Conservation (phyloP, 176 grass and related monocot species). For the Aegilops speltoides region DNA sequence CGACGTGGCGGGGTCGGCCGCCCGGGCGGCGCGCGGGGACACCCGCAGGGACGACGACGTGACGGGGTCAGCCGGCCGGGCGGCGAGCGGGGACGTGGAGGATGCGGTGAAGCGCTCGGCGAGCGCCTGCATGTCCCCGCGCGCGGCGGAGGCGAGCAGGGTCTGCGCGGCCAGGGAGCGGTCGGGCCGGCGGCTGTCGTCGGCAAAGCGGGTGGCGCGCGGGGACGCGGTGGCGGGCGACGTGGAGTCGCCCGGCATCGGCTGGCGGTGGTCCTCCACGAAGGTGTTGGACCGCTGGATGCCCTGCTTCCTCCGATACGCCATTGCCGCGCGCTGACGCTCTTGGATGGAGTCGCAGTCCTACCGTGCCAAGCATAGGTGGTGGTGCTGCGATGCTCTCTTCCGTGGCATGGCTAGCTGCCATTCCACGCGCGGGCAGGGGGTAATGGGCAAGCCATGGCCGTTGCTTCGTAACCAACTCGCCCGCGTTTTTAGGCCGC, state of each 20-base stretch:
- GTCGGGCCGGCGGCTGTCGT: conserved; percentile 44
- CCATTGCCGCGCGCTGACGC: conserved; percentile 28
- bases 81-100: neutral
- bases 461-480: conserved; percentile 34
- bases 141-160: conserved; percentile 7
- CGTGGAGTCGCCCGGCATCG: conserved; percentile 23
- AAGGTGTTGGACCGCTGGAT: conserved; percentile 64
- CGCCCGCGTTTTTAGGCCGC: conserved; percentile 36
- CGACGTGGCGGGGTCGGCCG: neutral
- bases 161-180: conserved; percentile 30
- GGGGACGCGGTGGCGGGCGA: conserved; percentile 51
- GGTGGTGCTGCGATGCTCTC: conserved; percentile 10
- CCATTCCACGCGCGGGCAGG: neutral
- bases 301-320: conserved; percentile 61
- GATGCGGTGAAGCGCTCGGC: neutral
- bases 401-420: conserved; percentile 12
- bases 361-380: neutral
- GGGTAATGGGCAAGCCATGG: conserved; percentile 22
- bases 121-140: conserved; percentile 4
- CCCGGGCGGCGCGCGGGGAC: neutral
- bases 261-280: conserved; percentile 50
- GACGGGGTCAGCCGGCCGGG: neutral
- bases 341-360: neutral
- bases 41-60: neutral
- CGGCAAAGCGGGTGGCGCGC: conserved; percentile 41